Conservation (phyloP, 192 early-diverging fungal genomes). For the Phycomyces blakesleeanus region DNA sequence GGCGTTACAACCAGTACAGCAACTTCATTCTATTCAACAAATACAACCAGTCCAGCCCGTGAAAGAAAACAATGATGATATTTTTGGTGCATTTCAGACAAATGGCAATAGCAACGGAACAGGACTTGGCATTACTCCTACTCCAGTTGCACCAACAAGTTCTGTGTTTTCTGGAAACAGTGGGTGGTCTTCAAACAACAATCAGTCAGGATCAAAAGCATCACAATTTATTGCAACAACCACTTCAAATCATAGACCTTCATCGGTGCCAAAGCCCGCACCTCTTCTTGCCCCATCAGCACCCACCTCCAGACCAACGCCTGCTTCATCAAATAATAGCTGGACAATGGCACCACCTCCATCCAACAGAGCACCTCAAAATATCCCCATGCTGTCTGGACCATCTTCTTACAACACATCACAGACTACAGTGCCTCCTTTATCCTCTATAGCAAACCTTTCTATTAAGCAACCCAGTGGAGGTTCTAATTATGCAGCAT, state of each 20-base stretch:
- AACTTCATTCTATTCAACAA: neutral
- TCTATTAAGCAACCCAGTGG: neutral
- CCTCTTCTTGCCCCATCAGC: neutral
- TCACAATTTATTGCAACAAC: too few species aligned
- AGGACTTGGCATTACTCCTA: neutral
- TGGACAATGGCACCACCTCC: neutral
- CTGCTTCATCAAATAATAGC: neutral
- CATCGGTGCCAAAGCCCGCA: too few species aligned
- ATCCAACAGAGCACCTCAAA: neutral
- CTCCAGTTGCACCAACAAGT: neutral
- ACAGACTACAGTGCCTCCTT: neutral
- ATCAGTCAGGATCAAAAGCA: too few species aligned
- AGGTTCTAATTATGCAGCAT: neutral
- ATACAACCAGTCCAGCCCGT: neutral
- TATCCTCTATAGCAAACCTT: neutral
- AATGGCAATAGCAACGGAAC: neutral
- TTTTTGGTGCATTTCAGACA: slow-evolving; percentile 12
- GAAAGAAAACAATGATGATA: slow-evolving; percentile 9
- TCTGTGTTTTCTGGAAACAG: neutral
- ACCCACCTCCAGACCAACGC: too few species aligned
- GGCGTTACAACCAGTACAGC: neutral
- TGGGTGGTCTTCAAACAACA: neutral
- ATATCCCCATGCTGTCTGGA: neutral
- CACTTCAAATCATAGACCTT: too few species aligned
- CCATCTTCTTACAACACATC: neutral